Evolutionary conservation across 768 basidiomycete genomes (phyloP), one percentile per base, ranked within the genome.

Genomic region (Pleurotus sapidus): DNA sequence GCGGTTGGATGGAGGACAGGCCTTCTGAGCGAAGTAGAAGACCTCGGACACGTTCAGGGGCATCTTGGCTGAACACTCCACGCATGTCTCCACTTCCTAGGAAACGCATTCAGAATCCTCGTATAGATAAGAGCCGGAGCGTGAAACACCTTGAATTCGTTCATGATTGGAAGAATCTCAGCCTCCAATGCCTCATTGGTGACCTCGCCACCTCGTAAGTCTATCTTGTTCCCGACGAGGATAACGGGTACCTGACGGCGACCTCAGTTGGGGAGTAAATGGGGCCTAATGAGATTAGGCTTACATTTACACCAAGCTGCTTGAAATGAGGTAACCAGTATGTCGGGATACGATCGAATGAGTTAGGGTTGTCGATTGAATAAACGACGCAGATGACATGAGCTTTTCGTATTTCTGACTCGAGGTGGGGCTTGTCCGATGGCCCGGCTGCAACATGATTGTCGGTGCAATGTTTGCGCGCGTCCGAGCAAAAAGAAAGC

Each of bases 301-400:
- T 63, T 66, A 95, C 96, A 77, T 99, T 99, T 65, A 98, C 94
- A 53, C 96, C 96, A 7, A 97, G 81, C 62, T 93, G 87, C 14
- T 95, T 84, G 74, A 99, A 96, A 64, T 93, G 87, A 20, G 96
- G 96, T 57, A 99, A 77, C 96, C 96, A 99, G 68, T 93, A 98
- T 1, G 95, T 88, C n/a, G 96, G 93, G 72, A 99, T 93, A 49
- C 96, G 88, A 73, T 96, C 93, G 72, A 99, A 99, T 12, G 94
- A 95, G 65, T 91, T 89, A 30, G 96, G 90, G 69, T 95, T 93
- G 77, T 98, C 95, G 66, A 98, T 94, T 30, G 93, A 87, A 70
- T 98, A 98, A 46, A 99, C 96, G 58, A 99, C 88, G 68, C 93
- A 96, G 61, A 98, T 98, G 67, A 97, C 96, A 76, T 99, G 95